These are phyloP conservation scores for Ophiostoma ulmi DNA, from an alignment of 2,329 filamentous ascomycete genomes.

Conservation along the genomic window DNA sequence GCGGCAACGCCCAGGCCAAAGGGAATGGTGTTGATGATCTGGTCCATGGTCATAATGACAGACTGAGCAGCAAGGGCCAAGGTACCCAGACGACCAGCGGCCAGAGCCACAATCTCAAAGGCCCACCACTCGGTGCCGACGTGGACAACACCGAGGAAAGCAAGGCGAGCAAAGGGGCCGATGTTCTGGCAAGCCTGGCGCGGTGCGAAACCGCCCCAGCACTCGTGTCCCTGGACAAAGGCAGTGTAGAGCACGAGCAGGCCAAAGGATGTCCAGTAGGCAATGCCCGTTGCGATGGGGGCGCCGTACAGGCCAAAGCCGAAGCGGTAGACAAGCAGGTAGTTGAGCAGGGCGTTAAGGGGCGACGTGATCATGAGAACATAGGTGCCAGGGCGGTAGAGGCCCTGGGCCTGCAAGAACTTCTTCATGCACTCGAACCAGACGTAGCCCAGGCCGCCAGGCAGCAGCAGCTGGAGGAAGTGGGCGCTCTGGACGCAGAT, in stretches of 20 bases:
- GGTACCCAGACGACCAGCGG: conserved; percentile 73
- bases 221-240: conserved; percentile 63
- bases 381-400: conserved; percentile 79
- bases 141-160: conserved; percentile 70
- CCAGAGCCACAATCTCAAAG: conserved; percentile 83
- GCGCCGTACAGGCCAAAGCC: conserved; percentile 70
- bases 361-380: conserved; percentile 78
- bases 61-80: conserved; percentile 75
- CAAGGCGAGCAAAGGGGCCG: conserved; percentile 66
- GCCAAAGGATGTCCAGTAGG: conserved; percentile 79
- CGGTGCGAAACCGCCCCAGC: conserved; percentile 70
- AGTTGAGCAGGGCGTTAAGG: conserved; percentile 75
- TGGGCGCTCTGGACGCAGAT: conserved; percentile 67
- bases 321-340: conserved; percentile 68
- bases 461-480: conserved; percentile 69
- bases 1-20: conserved; percentile 82
- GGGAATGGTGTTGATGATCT: conserved; percentile 78
- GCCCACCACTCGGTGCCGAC: conserved; percentile 94
- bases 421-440: conserved; percentile 86
- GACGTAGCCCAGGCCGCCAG: conserved; percentile 78
- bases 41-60: conserved; percentile 85
- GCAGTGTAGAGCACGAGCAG: conserved; percentile 68
- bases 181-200: conserved; percentile 59
- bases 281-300: conserved; percentile 74
- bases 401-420: conserved; percentile 81